Conservation (phyloP, 352 stramenopile species). For the Phytophthora pseudosyringae region DNA sequence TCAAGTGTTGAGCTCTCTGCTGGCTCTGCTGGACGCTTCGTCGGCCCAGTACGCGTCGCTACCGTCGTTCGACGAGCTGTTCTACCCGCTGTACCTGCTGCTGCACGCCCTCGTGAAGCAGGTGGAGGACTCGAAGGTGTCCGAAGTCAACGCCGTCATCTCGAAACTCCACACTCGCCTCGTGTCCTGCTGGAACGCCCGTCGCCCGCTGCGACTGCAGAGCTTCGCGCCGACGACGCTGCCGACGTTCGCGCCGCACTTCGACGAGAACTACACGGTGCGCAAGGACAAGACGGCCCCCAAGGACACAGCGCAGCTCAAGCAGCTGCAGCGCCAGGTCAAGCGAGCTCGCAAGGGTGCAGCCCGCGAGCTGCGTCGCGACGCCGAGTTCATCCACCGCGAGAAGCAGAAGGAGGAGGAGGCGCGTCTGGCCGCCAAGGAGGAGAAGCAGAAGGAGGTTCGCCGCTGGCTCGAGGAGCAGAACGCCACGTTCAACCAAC, state of each 20-base stretch:
- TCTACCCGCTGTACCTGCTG: constrained; percentile 75
- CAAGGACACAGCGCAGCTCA: constrained; percentile 83
- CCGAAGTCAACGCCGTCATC: constrained; percentile 51
- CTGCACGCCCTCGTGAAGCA: constrained; percentile 68
- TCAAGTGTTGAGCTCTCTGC: constrained; percentile 51
- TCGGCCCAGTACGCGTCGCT: constrained; percentile 67
- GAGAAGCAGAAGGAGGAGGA: constrained; percentile 93
- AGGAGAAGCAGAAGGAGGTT: constrained; percentile 95
- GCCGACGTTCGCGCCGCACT: constrained; percentile 89
- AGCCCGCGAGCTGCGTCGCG: constrained; percentile 94
- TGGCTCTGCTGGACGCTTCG: constrained; percentile 55
- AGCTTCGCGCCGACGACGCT: constrained; percentile 71
- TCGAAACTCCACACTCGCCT: constrained; percentile 54
- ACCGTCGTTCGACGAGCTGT: constrained; percentile 77
- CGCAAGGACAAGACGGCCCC: constrained; percentile 91
- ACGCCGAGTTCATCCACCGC: constrained; percentile 94
- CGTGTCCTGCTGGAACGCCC: constrained; percentile 50
- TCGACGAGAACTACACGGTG: constrained; percentile 92
- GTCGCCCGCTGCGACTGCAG: constrained; percentile 77
- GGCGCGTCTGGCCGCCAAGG: constrained; percentile 73
- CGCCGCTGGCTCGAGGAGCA: constrained; percentile 96
- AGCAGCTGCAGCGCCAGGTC: constrained; percentile 94
- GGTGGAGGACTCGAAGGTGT: constrained; percentile 19
- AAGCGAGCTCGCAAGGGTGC: constrained; percentile 97
- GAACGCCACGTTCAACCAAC: constrained; percentile 97